Evolutionary conservation across 805 yeast genomes (phyloP).

Genomic region (Candida arabinofermentans): DNA sequence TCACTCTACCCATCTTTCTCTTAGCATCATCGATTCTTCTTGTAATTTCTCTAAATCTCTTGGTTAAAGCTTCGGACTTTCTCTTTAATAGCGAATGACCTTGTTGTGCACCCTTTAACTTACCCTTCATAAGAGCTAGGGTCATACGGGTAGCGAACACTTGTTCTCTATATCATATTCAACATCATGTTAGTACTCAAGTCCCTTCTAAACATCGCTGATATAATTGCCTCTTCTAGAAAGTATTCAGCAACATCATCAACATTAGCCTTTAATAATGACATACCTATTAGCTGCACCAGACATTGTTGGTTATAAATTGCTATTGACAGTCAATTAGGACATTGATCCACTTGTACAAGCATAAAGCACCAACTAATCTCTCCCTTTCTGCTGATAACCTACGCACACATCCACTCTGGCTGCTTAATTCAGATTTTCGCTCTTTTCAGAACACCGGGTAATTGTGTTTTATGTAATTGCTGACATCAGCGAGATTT

Average conservation of each 20-base stretch:
- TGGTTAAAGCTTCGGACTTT: conserved; percentile 95
- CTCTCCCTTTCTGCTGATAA: neutral
- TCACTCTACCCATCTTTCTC: conserved; percentile 95
- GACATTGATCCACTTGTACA: too few species aligned
- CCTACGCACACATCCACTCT: neutral
- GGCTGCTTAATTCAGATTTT: neutral
- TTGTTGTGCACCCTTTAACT: conserved; percentile 94
- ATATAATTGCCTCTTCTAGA: too few species aligned
- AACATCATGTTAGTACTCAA: conserved; percentile 2
- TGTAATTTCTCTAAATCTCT: conserved; percentile 93
- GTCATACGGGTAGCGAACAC: conserved; percentile 99
- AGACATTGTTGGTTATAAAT: conserved; percentile 41
- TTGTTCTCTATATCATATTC: conserved; percentile 60
- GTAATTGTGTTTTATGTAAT: neutral
- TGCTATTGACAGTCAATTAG: too few species aligned
- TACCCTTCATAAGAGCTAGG: conserved; percentile 88
- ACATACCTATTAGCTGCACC: conserved; percentile 55
- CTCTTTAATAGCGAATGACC: conserved; percentile 92
- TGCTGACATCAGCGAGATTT: neutral
- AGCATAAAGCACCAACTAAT: too few species aligned
- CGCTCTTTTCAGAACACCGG: conserved; percentile 1
- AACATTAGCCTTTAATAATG: too few species aligned
- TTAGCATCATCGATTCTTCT: conserved; percentile 91
- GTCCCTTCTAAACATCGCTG: too few species aligned
- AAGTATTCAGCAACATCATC: too few species aligned